Evolutionary conservation across 495 filamentous ascomycete genomes (phyloP).

Genomic region (Schizothecium vesticola): DNA sequence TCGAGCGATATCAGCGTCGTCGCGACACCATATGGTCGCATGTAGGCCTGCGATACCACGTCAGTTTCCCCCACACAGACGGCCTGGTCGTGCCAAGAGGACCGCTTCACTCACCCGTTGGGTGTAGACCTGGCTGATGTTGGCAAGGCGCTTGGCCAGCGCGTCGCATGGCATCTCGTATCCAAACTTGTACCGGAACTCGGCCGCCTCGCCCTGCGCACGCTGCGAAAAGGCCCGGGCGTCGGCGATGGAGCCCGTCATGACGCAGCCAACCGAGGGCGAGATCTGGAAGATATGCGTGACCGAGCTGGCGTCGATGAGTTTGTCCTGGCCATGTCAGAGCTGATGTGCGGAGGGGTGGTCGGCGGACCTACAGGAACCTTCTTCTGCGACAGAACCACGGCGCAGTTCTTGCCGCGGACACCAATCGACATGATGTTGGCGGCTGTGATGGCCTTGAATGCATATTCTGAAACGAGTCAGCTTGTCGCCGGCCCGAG

Average conservation of each 20-base stretch:
- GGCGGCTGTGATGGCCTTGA: slow-evolving; percentile 98
- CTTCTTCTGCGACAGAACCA: slow-evolving; percentile 98
- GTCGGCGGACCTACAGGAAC: slow-evolving; percentile 72
- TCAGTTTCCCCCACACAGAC: slow-evolving; percentile 15
- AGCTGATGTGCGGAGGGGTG: slow-evolving; percentile 8
- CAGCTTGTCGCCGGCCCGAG: not conserved
- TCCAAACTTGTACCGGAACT: slow-evolving; percentile 96
- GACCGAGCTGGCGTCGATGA: slow-evolving; percentile 95
- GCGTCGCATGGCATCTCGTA: slow-evolving; percentile 99
- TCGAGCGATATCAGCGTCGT: slow-evolving; percentile 92
- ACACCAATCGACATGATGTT: slow-evolving; percentile 98
- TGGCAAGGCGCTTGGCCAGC: slow-evolving; percentile 90
- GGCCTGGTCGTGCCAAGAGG: not conserved
- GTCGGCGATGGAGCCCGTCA: slow-evolving; percentile 98
- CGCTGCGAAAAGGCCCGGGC: slow-evolving; percentile 86
- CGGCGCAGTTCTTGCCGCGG: slow-evolving; percentile 92
- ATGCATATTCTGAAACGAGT: slow-evolving; percentile 81
- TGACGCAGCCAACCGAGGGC: slow-evolving; percentile 92
- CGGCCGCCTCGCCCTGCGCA: slow-evolving; percentile 90
- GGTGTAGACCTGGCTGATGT: slow-evolving; percentile 98
- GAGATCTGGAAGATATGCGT: slow-evolving; percentile 97
- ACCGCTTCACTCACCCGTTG: slow-evolving; percentile 65
- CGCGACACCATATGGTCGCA: slow-evolving; percentile 94
- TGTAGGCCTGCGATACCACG: slow-evolving; percentile 68
- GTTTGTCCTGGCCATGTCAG: slow-evolving; percentile 73